phyloP scores from a whole-genome alignment of 495 filamentous ascomycete species.

The Penicillium ochrochloron region DNA sequence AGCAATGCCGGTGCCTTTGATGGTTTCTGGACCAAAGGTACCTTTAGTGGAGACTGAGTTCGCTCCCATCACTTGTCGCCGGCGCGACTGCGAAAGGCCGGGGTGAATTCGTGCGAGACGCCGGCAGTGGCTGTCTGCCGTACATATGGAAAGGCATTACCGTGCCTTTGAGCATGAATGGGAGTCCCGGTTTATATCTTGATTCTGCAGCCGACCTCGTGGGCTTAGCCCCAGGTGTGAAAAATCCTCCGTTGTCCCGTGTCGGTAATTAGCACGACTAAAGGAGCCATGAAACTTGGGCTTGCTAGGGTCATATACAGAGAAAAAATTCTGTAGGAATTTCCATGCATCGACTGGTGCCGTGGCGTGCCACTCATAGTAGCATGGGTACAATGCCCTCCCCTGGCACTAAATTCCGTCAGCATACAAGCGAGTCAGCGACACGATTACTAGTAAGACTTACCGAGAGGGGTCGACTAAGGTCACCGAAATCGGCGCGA shows the following conservation, averaged over 20 bases:
- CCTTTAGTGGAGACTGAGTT: neutral
- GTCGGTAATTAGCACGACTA: neutral
- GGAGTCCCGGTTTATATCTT: neutral
- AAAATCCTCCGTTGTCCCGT: neutral
- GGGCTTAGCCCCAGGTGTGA: neutral
- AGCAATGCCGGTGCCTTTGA: constrained; percentile 29
- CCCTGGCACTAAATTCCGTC: neutral
- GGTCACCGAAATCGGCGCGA: neutral
- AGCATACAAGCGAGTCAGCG: neutral
- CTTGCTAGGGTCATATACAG: neutral
- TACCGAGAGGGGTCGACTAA: neutral
- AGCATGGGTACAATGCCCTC: neutral
- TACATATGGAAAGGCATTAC: neutral
- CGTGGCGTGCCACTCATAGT: neutral
- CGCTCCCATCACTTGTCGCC: neutral
- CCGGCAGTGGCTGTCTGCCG: neutral
- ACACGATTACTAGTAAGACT: neutral
- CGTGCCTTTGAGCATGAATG: neutral
- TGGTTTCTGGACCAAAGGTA: constrained; percentile 19
- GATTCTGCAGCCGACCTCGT: neutral
- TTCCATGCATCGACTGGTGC: neutral
- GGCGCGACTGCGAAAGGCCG: neutral
- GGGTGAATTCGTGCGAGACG: neutral
- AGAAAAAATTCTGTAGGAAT: neutral
- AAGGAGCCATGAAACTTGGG: neutral